Conservation (phyloP, 2,329 filamentous ascomycete genomes). For the Arthroderma sp. region DNA sequence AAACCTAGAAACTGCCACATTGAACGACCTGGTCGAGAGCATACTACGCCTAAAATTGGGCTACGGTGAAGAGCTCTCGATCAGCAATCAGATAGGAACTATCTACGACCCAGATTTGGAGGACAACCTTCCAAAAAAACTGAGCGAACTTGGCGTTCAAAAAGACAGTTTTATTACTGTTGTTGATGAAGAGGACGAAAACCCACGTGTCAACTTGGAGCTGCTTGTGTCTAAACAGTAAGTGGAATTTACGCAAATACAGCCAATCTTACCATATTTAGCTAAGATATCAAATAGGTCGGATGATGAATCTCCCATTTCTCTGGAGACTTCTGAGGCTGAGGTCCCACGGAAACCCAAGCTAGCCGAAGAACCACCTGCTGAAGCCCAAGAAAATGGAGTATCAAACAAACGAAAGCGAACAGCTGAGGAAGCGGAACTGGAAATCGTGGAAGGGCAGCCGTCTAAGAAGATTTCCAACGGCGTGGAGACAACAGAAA, state of each 20-base stretch:
- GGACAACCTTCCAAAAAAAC: slow-evolving; percentile 68
- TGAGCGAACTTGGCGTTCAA: slow-evolving; percentile 64
- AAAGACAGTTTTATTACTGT: slow-evolving; percentile 68
- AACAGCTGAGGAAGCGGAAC: slow-evolving; percentile 32
- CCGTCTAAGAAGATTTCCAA: slow-evolving; percentile 30
- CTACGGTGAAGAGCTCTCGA: slow-evolving; percentile 68
- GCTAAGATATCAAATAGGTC: slow-evolving; percentile 20
- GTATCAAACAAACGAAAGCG: slow-evolving; percentile 34
- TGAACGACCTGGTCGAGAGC: slow-evolving; percentile 66
- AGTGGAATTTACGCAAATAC: slow-evolving; percentile 2
- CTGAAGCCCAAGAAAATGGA: slow-evolving; percentile 16
- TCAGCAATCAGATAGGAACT: slow-evolving; percentile 62
- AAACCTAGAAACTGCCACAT: slow-evolving; percentile 58
- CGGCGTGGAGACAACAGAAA: slow-evolving; percentile 28
- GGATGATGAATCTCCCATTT: slow-evolving; percentile 31
- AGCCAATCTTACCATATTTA: background rate
- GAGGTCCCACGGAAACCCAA: slow-evolving; percentile 40
- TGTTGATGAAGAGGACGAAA: slow-evolving; percentile 61
- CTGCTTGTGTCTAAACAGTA: slow-evolving; percentile 40
- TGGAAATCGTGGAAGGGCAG: slow-evolving; percentile 22
- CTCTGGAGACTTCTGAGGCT: slow-evolving; percentile 26
- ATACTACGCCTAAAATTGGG: slow-evolving; percentile 59
- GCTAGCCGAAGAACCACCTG: slow-evolving; percentile 22
- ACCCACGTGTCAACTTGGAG: slow-evolving; percentile 65
- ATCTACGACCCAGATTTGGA: slow-evolving; percentile 84